Conservation (phyloP, 148 eudicot species). For the Persicaria tinctoria region DNA sequence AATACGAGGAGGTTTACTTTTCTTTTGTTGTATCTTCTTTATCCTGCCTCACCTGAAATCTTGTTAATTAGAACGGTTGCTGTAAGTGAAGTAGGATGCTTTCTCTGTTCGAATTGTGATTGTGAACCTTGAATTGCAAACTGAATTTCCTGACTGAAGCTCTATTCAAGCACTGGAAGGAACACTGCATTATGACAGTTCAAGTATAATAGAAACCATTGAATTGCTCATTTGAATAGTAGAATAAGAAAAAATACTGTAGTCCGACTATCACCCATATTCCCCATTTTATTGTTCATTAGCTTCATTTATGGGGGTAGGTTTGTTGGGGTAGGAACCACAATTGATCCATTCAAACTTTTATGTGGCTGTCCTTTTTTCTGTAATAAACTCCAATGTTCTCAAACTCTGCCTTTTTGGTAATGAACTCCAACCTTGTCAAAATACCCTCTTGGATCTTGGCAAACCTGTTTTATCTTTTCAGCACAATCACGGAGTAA, state of each 20-base stretch:
- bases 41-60: not conserved
- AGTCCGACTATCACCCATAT: not conserved
- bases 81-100: not conserved
- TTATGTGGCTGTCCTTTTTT: not conserved
- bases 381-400: not conserved
- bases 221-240: not conserved
- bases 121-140: not conserved
- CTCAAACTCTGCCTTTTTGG: not conserved
- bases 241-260: not conserved
- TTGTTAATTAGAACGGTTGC: not conserved
- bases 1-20: conserved; percentile 52
- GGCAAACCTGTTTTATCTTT: too few relatives aligned
- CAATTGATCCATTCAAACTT: not conserved
- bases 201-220: not conserved
- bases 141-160: not conserved
- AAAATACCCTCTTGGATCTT: too few relatives aligned
- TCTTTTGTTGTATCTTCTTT: not conserved
- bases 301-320: not conserved
- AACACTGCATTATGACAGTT: too few relatives aligned
- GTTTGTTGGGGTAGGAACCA: not conserved
- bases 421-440: too few relatives aligned
- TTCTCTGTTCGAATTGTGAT: not conserved
- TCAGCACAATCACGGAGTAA: too few relatives aligned
- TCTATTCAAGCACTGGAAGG: not conserved
- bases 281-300: not conserved